Conservation (phyloP, 805 yeast species). For the Suhomyces tanzawaensis region DNA sequence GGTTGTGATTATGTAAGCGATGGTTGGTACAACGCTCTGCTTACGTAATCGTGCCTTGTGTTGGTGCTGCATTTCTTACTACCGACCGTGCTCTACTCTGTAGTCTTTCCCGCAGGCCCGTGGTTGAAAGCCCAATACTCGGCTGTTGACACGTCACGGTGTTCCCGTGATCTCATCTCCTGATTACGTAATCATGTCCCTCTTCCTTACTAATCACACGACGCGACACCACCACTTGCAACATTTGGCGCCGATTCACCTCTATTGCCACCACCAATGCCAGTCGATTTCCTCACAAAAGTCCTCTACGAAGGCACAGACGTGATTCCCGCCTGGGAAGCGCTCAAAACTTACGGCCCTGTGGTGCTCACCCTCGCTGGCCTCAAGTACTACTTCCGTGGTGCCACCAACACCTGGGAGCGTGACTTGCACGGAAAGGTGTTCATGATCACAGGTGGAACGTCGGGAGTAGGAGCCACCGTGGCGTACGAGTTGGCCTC, state of each 20-base stretch:
- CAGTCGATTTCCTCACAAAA: conserved; percentile 74
- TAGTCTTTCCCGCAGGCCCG: too few species aligned
- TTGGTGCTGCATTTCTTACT: too few species aligned
- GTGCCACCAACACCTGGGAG: conserved; percentile 85
- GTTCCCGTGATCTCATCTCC: too few species aligned
- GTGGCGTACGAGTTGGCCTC: conserved; percentile 71
- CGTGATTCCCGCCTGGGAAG: conserved; percentile 69
- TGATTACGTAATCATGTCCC: too few species aligned
- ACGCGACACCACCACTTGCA: too few species aligned
- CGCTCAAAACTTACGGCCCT: conserved; percentile 50
- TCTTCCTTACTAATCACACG: too few species aligned
- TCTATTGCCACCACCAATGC: conserved; percentile 70
- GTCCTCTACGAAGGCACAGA: conserved; percentile 70
- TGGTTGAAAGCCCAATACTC: too few species aligned
- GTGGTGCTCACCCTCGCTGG: conserved; percentile 26
- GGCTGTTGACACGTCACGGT: too few species aligned
- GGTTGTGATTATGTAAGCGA: background rate
- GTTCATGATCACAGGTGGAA: conserved; percentile 84
- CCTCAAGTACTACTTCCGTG: conserved; percentile 73
- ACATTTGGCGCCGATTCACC: too few species aligned
- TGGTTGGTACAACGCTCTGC: background rate
- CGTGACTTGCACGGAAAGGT: conserved; percentile 90
- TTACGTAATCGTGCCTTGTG: background rate
- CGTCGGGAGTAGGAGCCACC: conserved; percentile 84
- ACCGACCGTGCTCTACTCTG: too few species aligned